These are phyloP conservation scores for Starmera stellimalicola DNA, from an alignment of 1,139 yeast genomes.

Conservation along the genomic window DNA sequence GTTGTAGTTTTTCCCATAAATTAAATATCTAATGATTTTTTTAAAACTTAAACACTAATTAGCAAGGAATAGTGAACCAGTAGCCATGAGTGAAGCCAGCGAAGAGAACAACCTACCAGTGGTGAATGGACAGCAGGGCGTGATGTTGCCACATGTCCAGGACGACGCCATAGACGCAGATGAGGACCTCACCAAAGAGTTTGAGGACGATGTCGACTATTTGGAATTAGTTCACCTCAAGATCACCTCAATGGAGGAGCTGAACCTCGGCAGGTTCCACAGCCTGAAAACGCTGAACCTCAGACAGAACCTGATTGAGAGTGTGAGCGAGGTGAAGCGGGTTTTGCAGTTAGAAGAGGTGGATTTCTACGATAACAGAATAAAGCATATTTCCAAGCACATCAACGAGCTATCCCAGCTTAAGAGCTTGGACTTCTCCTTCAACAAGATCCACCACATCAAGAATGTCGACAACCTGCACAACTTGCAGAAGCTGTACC, in stretches of 20 bases:
- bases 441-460: slow-evolving; percentile 82
- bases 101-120: slow-evolving; percentile 4
- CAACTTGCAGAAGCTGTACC: slow-evolving; percentile 58
- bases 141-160: slow-evolving; percentile 46
- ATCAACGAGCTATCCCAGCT: slow-evolving; percentile 52
- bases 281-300: slow-evolving; percentile 56
- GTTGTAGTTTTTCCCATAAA: too few species aligned
- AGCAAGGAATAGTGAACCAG: too few species aligned
- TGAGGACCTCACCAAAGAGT: slow-evolving; percentile 52
- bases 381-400: slow-evolving; percentile 69
- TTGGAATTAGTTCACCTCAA: slow-evolving; percentile 77
- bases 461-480: slow-evolving; percentile 63
- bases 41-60: too few species aligned
- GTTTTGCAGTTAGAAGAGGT: slow-evolving; percentile 61
- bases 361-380: slow-evolving; percentile 87
- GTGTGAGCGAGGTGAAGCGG: slow-evolving; percentile 60
- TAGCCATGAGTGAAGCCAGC: slow-evolving; percentile 12
- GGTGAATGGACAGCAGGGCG: slow-evolving; percentile 24
- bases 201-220: slow-evolving; percentile 52
- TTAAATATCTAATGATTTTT: too few species aligned
- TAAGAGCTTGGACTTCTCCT: slow-evolving; percentile 68
- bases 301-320: slow-evolving; percentile 75
- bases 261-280: slow-evolving; percentile 50
- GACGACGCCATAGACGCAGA: slow-evolving; percentile 36
- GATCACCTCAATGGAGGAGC: slow-evolving; percentile 55